Evolutionary conservation across 164 flowering plant species (phyloP), one percentile per base, ranked within the genome.

Genomic region (Warburgia ugandensis): DNA sequence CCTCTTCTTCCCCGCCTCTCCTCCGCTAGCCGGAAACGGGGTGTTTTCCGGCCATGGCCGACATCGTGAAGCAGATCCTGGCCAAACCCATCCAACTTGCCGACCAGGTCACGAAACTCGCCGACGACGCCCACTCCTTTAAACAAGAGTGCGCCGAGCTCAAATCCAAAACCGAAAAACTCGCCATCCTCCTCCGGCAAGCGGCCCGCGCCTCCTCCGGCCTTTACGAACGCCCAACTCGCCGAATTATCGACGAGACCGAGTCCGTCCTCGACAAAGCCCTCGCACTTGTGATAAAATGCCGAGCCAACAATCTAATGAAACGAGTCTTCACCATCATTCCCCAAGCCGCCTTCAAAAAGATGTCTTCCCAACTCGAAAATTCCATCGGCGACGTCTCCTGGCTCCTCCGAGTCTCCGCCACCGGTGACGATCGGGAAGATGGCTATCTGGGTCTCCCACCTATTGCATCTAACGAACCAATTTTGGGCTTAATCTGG

Each of bases 391-490:
- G 86, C 4, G 92, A 88, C 47, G 80, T 89, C 4, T 69, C 90
- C 5, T 89, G 97, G 97, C 81, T 89, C 28, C 75, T 89, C 25
- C 73, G 90, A 0, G 95, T 86, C 17, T 83, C 95, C 6, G 72
- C 81, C 25, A 39, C 78, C 1, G 71, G 66, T 19, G 73, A 71
- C 22, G 84, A 75, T 17, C 65, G 77, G 12, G 86, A 66, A 20
- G 84, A 69, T 23, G 87, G 75, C 55, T 80, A 82, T 41, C 70
- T 83, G 0, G 97, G 97, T 0, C 75, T 89, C 14, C 97, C 97
- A 13, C 95, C 95, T 0, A 89, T 89, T 11, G 97, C 97, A 0
- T 71, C 86, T 2, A 85, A 89, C 62, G 95, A 89, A 62, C 97
- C 97, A 0, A 89, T 85, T 26, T 55, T 89, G n/a, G 74, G 95